Evolutionary conservation across 192 early-diverging fungal genomes (phyloP).

Genomic region (Coemansia sp.): DNA sequence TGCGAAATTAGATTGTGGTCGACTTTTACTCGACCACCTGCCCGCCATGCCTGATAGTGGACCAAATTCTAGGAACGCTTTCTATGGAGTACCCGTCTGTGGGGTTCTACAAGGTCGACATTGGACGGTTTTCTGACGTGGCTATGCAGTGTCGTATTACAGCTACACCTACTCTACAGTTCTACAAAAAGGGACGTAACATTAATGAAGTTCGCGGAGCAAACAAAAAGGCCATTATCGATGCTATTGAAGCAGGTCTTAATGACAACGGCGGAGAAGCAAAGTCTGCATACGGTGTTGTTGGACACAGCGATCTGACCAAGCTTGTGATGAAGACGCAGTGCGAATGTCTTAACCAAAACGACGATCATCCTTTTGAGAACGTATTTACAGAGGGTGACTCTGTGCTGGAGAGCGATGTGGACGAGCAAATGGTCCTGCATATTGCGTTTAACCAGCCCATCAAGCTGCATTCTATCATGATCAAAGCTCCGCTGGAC

Average conservation of each 20-base stretch:
- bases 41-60: constrained; percentile 45
- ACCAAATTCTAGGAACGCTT: constrained; percentile 27
- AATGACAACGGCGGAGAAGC: constrained; percentile 14
- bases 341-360: constrained; percentile 86
- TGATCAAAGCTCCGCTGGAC: constrained; percentile 58
- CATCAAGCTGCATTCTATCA: constrained; percentile 63
- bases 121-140: constrained; percentile 34
- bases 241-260: constrained; percentile 58
- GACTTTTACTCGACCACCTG: constrained; percentile 52
- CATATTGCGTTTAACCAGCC: constrained; percentile 85
- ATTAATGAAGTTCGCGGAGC: constrained; percentile 83
- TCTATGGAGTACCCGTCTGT: constrained; percentile 29
- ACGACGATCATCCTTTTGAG: constrained; percentile 69
- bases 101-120: constrained; percentile 51
- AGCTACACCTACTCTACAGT: constrained; percentile 52
- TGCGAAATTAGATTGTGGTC: constrained; percentile 35
- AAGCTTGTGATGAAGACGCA: constrained; percentile 68
- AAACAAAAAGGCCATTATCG: constrained; percentile 69
- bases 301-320: constrained; percentile 64
- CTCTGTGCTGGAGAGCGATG: constrained; percentile 82
- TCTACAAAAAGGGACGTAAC: constrained; percentile 75
- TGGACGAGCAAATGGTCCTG: constrained; percentile 93
- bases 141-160: constrained; percentile 41
- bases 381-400: constrained; percentile 77
- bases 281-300: constrained; percentile 49